These are phyloP conservation scores for Fusarium anguioides DNA, from an alignment of 2,329 filamentous ascomycete species.

Conservation along the genomic window DNA sequence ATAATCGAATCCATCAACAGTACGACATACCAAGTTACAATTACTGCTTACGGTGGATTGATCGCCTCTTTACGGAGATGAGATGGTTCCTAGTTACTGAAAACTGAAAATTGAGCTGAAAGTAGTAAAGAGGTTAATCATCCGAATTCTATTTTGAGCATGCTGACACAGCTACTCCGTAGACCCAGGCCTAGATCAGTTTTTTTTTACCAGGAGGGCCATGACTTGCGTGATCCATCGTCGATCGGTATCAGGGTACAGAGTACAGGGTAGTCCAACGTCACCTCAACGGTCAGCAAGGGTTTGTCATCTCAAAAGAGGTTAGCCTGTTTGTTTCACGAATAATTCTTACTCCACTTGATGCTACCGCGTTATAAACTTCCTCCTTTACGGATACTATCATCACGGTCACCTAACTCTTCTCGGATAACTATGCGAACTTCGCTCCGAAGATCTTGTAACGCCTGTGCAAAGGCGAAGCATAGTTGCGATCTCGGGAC, in stretches of 20 bases:
- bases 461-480: constrained; percentile 66
- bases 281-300: neutral
- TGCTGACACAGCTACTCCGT: too few relatives aligned
- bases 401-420: constrained; percentile 6
- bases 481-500: constrained; percentile 65
- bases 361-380: constrained; percentile 17
- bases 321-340: neutral
- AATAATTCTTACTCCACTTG: constrained; percentile 8
- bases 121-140: too few relatives aligned
- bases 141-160: too few relatives aligned
- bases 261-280: neutral
- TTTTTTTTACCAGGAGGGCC: too few relatives aligned
- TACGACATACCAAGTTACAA: too few relatives aligned
- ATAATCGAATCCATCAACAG: too few relatives aligned
- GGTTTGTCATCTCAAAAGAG: neutral
- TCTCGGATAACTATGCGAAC: constrained; percentile 56
- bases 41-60: too few relatives aligned
- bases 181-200: too few relatives aligned
- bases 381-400: constrained; percentile 8
- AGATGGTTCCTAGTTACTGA: too few relatives aligned
- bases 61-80: too few relatives aligned
- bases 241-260: neutral
- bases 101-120: too few relatives aligned
- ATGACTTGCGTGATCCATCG: too few relatives aligned
- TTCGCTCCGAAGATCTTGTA: constrained; percentile 68